Evolutionary conservation across 345 rosid genomes (phyloP).

Genomic region (Capsella bursapastoris): DNA sequence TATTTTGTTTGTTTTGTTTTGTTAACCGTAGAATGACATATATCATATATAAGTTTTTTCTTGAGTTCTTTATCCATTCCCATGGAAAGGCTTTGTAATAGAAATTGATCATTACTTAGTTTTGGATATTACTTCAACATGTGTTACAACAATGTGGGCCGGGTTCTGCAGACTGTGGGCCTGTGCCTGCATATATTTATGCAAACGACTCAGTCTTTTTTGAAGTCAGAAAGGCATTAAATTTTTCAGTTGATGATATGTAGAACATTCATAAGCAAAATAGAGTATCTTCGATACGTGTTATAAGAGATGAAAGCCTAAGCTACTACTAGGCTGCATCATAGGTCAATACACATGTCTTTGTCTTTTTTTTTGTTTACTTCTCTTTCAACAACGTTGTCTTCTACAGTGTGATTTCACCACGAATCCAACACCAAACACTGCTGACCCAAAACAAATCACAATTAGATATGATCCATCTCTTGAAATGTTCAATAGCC

Average conservation of each 20-base stretch:
- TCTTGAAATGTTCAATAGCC: constrained; percentile 4
- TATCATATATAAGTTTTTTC: not conserved
- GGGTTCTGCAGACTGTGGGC: not conserved
- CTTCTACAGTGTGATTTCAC: constrained; percentile 11
- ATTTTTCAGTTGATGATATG: not conserved
- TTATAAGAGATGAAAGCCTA: constrained; percentile 14
- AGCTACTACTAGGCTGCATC: constrained; percentile 29
- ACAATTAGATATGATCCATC: not conserved
- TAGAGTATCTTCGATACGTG: constrained; percentile 20
- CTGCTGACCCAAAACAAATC: not conserved
- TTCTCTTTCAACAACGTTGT: constrained; percentile 7
- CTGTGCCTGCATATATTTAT: not conserved
- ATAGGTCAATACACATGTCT: constrained; percentile 14
- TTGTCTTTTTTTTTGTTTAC: constrained; percentile 9
- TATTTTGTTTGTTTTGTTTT: no score
- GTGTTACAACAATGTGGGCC: not conserved
- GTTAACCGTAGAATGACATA: not conserved
- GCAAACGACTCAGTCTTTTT: constrained; percentile 1
- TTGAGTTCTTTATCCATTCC: not conserved
- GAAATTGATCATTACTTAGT: not conserved
- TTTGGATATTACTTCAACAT: not conserved
- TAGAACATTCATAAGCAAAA: constrained; percentile 17
- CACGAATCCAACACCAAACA: constrained; percentile 3
- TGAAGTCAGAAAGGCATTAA: constrained; percentile 13
- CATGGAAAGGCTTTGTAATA: not conserved